Base-by-base conservation (phyloP, 495 filamentous ascomycete species). In the Penicillium mononematosum region DNA sequence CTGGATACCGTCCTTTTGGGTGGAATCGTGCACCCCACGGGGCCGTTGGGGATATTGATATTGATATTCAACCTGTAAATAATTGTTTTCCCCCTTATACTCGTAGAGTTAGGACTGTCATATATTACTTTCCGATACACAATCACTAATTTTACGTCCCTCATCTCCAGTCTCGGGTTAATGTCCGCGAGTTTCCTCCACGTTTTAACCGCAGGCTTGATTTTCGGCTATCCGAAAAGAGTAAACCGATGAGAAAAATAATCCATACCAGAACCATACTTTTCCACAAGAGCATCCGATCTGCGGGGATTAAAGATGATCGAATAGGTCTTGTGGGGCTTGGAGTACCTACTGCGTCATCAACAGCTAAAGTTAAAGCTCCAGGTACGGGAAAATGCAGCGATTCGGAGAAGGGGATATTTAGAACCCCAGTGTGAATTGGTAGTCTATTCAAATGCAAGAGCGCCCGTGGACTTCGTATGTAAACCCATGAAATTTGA, bases 391-490 rank as follows among this genome's bases (percentile, higher is more conserved):
- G 17, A 9, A 47, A 20, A 36, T 29, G 44, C 8, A 42, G 31
- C 39, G n/a, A 41, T 45, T 45, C n/a, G 38, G 25, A 25, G 20
- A 11, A 25, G 20, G 25, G 45, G 31, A 38, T 36, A 5, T 46
- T n/a, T 32, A 54, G 14, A 48, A 31, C 43, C 54, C 56, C 58
- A 42, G 29, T 47, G 46, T 39, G 60, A 62, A 65, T 54, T 58
- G 58, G 61, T 66, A 57, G 56, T 67, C 62, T 67, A 65, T 65
- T 56, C 29, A 58, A 53, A 65, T 62, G 56, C 41, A 50, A 58
- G 20, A 56, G 55, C 53, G 51, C 56, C 58, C 52, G 46, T 56
- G 17, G 38, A 41, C 56, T 36, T 61, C 56, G 19, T 56, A 62
- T 57, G 54, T 53, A 60, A 53, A 45, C 58, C 58, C 62, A 65